phyloP scores from a whole-genome alignment of 164 flowering plant species.

The Kingdonia uniflora region DNA sequence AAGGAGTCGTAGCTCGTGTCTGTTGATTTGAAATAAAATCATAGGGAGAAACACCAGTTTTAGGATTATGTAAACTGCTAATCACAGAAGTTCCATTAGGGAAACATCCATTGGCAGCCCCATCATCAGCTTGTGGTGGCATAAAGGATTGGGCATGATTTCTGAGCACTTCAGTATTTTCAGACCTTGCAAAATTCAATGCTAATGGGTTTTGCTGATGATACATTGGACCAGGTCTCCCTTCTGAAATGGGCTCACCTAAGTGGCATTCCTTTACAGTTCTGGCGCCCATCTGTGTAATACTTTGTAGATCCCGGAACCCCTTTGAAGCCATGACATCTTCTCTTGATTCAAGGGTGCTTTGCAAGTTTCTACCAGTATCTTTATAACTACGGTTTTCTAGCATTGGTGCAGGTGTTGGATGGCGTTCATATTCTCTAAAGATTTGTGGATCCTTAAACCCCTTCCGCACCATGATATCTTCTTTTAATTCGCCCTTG shows the following conservation, averaged over 20 bases:
- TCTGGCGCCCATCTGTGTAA: constrained; percentile 7
- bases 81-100: constrained; percentile 30
- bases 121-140: constrained; percentile 26
- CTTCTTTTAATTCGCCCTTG: constrained; percentile 17
- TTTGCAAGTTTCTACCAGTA: constrained; percentile 10
- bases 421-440: constrained; percentile 70
- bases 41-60: constrained; percentile 15
- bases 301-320: constrained; percentile 4
- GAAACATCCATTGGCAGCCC: constrained; percentile 26
- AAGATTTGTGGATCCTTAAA: constrained; percentile 13
- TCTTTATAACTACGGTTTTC: constrained; percentile 26
- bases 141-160: constrained; percentile 24
- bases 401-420: constrained; percentile 43
- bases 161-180: constrained; percentile 17
- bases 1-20: constrained; percentile 19
- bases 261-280: constrained; percentile 17
- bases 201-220: constrained; percentile 25
- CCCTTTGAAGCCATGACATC: constrained; percentile 11
- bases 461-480: constrained; percentile 9
- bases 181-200: constrained; percentile 21
- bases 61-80: constrained; percentile 15
- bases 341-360: constrained; percentile 16
- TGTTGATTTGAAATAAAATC: constrained; percentile 22
- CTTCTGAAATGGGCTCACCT: constrained; percentile 21
- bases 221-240: constrained; percentile 14